Evolutionary conservation across 2,329 filamentous ascomycete genomes (phyloP).

Genomic region (Diaporthe sp.): DNA sequence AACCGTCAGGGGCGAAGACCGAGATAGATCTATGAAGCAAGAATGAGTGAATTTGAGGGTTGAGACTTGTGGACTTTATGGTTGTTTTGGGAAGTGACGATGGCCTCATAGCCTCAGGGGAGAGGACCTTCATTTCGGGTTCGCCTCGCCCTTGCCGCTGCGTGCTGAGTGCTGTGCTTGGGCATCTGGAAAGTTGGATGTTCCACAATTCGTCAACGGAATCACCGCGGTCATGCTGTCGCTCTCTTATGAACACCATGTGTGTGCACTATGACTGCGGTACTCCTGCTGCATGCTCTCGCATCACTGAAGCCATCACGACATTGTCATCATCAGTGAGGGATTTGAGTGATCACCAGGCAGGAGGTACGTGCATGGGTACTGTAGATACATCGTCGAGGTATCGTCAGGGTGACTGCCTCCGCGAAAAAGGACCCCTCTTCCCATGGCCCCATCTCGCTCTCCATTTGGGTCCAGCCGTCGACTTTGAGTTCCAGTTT

Average conservation of each 20-base stretch:
- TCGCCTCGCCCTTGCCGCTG: constrained; percentile 5
- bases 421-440: constrained; percentile 15
- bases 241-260: background rate
- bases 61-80: constrained; percentile 17
- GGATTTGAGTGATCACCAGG: constrained; percentile 15
- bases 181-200: background rate
- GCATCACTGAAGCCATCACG: constrained; percentile 22
- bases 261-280: background rate
- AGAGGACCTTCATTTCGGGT: constrained; percentile 32
- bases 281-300: background rate
- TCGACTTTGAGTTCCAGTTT: background rate
- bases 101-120: constrained; percentile 28
- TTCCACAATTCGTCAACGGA: constrained; percentile 15
- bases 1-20: constrained; percentile 18
- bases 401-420: constrained; percentile 34
- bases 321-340: constrained; percentile 25
- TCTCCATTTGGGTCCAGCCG: constrained; percentile 11
- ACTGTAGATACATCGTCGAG: background rate
- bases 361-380: background rate
- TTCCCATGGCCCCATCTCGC: background rate
- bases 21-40: background rate
- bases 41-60: background rate
- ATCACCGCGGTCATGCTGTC: background rate
- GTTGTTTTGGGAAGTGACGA: constrained; percentile 33
- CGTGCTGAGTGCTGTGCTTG: background rate